A percentile compares a stretch with the other conserved stretches of the same genome.
These are phyloP conservation scores for Hyphodiscus hymeniophilus DNA, from an alignment of 495 filamentous ascomycete species.

Conservation along the genomic window DNA sequence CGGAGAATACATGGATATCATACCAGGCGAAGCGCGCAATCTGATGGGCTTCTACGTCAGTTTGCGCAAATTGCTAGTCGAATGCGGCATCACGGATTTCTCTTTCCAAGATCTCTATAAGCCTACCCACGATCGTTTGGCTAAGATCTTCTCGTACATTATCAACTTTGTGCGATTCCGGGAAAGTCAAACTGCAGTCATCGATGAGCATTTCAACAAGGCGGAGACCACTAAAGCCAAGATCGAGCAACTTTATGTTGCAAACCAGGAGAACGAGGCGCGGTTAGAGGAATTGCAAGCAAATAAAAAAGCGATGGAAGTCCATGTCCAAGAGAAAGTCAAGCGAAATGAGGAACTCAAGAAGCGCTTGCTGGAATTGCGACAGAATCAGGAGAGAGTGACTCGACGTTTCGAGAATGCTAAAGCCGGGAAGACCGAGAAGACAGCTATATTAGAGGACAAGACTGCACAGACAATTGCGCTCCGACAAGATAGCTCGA, in stretches of 20 bases:
- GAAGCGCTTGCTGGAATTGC: conserved; percentile 64
- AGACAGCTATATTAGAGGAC: conserved; percentile 68
- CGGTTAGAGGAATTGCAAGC: conserved; percentile 73
- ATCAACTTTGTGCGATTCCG: conserved; percentile 98
- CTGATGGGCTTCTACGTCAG: conserved; percentile 88
- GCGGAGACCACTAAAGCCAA: conserved; percentile 73
- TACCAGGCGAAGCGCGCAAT: conserved; percentile 79
- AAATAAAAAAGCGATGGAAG: conserved; percentile 68
- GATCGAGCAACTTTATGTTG: conserved; percentile 76
- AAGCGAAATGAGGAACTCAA: conserved; percentile 79
- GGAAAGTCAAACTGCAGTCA: conserved; percentile 75
- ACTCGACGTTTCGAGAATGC: conserved; percentile 68
- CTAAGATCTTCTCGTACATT: conserved; percentile 88
- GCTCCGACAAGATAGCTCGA: conserved; percentile 69
- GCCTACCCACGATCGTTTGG: conserved; percentile 78
- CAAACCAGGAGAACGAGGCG: conserved; percentile 79
- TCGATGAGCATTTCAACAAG: conserved; percentile 88
- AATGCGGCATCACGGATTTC: conserved; percentile 91
- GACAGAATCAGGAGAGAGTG: conserved; percentile 68
- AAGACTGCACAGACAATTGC: conserved; percentile 56
- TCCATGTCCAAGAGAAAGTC: conserved; percentile 70
- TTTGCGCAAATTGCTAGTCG: conserved; percentile 63
- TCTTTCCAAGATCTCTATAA: conserved; percentile 82
- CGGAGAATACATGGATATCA: conserved; percentile 69
- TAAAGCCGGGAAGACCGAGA: conserved; percentile 59